These are phyloP conservation scores for Viola pubescens DNA, from an alignment of 441 rosid genomes.

Conservation along the genomic window DNA sequence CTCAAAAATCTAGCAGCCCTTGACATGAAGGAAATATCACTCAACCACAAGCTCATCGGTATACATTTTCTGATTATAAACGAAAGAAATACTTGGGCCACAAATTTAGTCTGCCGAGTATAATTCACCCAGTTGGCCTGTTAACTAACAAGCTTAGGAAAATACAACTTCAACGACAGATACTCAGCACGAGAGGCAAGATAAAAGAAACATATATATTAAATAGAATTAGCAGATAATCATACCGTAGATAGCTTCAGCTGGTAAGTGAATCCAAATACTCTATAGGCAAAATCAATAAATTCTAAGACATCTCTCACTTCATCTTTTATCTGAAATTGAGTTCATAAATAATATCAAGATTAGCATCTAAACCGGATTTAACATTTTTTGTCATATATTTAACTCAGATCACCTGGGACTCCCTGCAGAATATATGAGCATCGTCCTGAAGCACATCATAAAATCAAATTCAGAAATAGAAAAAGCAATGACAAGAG, in stretches of 20 bases:
- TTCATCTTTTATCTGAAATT: conserved; percentile 77
- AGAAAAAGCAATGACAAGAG: not conserved
- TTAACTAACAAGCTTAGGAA: no score
- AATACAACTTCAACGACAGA: no score
- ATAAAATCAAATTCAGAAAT: conserved; percentile 9
- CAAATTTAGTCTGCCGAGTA: no score
- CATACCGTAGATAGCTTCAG: conserved; percentile 91
- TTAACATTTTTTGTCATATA: conserved; percentile 14
- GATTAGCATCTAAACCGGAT: conserved; percentile 10
- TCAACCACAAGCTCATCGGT: no score
- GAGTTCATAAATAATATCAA: conserved; percentile 17
- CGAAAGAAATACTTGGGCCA: no score
- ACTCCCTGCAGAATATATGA: conserved; percentile 89
- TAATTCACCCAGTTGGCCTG: no score
- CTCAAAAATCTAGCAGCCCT: no score
- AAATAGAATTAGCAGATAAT: conserved; percentile 1
- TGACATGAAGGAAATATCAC: no score
- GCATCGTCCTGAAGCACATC: conserved; percentile 80
- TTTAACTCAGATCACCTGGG: conserved; percentile 47
- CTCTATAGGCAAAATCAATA: conserved; percentile 55
- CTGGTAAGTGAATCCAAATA: conserved; percentile 90
- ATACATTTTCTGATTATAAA: no score
- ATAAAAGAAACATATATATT: not conserved
- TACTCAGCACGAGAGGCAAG: conserved; percentile 3
- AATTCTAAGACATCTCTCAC: conserved; percentile 79